Base-by-base conservation (phyloP, 352 stramenopile genomes). In the Phytophthora pseudosyringae region DNA sequence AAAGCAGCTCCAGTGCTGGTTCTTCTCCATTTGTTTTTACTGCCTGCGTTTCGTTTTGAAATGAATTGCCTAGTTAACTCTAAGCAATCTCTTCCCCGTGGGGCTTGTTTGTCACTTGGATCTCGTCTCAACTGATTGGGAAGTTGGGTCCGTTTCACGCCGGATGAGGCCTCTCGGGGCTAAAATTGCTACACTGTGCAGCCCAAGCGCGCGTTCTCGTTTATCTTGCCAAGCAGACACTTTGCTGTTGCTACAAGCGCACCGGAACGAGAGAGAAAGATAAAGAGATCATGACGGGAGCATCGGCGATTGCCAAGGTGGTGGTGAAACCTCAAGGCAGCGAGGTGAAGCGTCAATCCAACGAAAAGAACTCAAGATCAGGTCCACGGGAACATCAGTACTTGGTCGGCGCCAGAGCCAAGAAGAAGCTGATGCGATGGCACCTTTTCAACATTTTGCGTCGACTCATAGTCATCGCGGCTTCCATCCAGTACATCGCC, bases 401-500 rank as follows among this genome's bases (percentile, higher is more conserved):
- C 28, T 36, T 70, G 40, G 55, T 70, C 3, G 56, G 62, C 12
- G 7, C 12, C 3, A 18, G 39, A 55, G 56, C 62, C 13, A 65
- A 54, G 40, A 70, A 52, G 40, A 54, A 52, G 8, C 12, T 72
- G 4, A 68, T 61, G 36, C 25, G 15, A 28, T 52, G 49, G 43
- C 52, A 72, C 29, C 36, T 64, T 46, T 64, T 78, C 48, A 65
- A 73, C 40, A 12, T 79, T 11, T 1, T 64, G 11, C 59, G 71
- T 40, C 71, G 71, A 8, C 39, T 76, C 3, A 16, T 71, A 11
- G 51, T 71, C 1, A 64, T 79, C 16, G 71, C 57, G 5, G 71
- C 71, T 4, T 68, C 71, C 11, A 57, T 77, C 0, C 62, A 70
- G 43, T 82, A 82, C 60, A 68, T 75, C 6, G 35, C 56, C 40